Base-by-base conservation (phyloP, 441 rosid species). In the Omphalea diandra region DNA sequence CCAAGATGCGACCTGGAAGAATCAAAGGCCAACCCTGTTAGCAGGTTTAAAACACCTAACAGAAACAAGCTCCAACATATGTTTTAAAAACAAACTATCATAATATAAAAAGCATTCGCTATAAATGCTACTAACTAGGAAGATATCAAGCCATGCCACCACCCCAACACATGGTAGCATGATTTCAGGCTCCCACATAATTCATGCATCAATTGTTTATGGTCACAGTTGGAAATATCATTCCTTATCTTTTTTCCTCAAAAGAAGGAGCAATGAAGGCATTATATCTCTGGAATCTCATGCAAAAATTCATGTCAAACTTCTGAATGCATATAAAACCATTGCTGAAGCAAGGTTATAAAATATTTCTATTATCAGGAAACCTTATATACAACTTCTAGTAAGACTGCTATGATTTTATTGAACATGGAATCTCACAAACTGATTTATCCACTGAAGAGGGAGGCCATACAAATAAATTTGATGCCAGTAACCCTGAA, bases 1-100 rank as follows among this genome's bases (percentile, higher is more conserved):
- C 99, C 99, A 96, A 58, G 99, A 96, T 66, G 99, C 99, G 76
- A 96, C 99, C 99, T 96, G 84, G 70, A 76, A 63, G 49, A 72
- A 79, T 40, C 43, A 61, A 63, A 75, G 55, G 40, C 57, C 70
- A 65, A 60, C 20, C 50, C 24, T 29, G 15, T 57, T 41, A 35
- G 5, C 40, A 49, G 27, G 18, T 62, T 15, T 2, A 38, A 47
- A 43, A 35, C 6, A 52, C 27, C 24, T 20, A 17, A 61, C 8
- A 24, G 6, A 14, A 58, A 66, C 3, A 5, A 68, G 70, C 32
- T 57, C 18, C 65, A 29, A 57, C 24, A 12, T 40, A 64, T 12
- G 11, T 27, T 40, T 17, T 12, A 24, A 40, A 6, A 33, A 40
- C 31, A 54, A 3, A 29, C 61, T 36, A 53, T 49, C 62, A 36